A percentile compares a stretch with the other conserved stretches of the same genome.
phyloP scores from a whole-genome alignment of 495 filamentous ascomycete species.

The Collariella sp. region DNA sequence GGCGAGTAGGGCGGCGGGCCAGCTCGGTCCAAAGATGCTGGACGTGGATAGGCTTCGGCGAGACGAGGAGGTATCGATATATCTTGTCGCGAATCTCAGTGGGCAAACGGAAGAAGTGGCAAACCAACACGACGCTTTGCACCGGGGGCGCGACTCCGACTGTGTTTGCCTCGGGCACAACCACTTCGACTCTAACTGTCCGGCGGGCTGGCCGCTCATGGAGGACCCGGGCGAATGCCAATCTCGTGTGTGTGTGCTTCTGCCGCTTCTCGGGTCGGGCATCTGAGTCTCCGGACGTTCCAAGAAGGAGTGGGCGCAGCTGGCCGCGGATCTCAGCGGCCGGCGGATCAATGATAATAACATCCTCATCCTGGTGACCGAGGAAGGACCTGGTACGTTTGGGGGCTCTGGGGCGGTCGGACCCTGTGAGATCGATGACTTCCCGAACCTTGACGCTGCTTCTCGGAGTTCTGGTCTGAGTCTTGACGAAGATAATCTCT shows the following conservation, averaged over 20 bases:
- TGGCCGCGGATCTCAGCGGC: not conserved
- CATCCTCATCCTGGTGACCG: conserved; percentile 1
- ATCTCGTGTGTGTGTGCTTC: not conserved
- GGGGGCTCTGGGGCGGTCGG: no score
- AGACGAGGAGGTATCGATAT: conserved; percentile 27
- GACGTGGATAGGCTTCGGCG: conserved; percentile 27
- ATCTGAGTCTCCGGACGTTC: not conserved
- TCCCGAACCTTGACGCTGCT: no score
- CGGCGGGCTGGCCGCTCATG: not conserved
- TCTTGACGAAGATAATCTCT: not conserved
- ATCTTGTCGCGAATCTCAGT: conserved; percentile 32
- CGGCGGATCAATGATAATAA: conserved; percentile 1
- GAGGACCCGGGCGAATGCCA: no score
- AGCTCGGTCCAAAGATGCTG: conserved; percentile 27
- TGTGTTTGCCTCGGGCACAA: not conserved
- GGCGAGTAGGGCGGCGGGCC: conserved; percentile 12
- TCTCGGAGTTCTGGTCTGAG: not conserved
- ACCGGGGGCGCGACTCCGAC: not conserved
- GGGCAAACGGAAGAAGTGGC: conserved; percentile 20
- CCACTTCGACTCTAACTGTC: not conserved
- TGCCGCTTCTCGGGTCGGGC: not conserved
- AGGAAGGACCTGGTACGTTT: not conserved
- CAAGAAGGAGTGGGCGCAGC: not conserved
- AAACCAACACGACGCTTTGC: not conserved
- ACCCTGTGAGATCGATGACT: conserved; percentile 1